Percentiles rank a stretch among this genome's conserved stretches.
phyloP scores from a whole-genome alignment of 306 rosid species.

The Castanea crenata region DNA sequence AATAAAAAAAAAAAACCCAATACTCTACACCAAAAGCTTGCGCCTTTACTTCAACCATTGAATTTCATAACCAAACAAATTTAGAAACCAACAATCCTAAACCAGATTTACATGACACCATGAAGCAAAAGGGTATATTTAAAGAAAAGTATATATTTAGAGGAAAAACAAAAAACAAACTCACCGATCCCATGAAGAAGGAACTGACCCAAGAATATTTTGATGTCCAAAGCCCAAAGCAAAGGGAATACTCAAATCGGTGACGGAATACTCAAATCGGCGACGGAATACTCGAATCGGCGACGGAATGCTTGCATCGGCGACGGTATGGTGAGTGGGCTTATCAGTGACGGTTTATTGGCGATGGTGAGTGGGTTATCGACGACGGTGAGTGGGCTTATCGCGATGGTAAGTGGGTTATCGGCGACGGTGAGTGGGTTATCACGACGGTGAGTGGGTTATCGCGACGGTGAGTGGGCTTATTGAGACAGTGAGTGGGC shows the following conservation, averaged over 20 bases:
- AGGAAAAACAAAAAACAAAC: slow-evolving; percentile 18
- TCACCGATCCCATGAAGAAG: slow-evolving; percentile 45
- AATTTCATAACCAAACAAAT: background rate
- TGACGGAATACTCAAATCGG: too few species aligned
- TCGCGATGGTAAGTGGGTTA: too few species aligned
- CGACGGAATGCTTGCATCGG: too few species aligned
- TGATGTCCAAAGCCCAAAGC: background rate
- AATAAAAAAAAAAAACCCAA: slow-evolving; percentile 2
- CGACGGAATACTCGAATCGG: too few species aligned
- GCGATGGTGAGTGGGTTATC: too few species aligned
- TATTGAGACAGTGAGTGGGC: too few species aligned
- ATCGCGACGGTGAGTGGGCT: too few species aligned
- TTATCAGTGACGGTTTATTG: too few species aligned
- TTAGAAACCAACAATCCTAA: background rate
- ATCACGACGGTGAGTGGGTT: too few species aligned
- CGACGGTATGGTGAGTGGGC: too few species aligned
- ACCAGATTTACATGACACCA: slow-evolving; percentile 23
- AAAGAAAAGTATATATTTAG: background rate
- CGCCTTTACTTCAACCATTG: background rate
- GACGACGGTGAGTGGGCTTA: too few species aligned
- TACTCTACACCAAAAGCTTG: slow-evolving; percentile 9
- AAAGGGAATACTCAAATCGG: slow-evolving; percentile 12
- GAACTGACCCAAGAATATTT: slow-evolving; percentile 13
- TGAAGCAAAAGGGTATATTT: slow-evolving; percentile 1
- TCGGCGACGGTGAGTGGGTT: too few species aligned